Evolutionary conservation across 2,329 filamentous ascomycete species (phyloP), one percentile per base, ranked within the genome.

Genomic region (Xylaria sp.): DNA sequence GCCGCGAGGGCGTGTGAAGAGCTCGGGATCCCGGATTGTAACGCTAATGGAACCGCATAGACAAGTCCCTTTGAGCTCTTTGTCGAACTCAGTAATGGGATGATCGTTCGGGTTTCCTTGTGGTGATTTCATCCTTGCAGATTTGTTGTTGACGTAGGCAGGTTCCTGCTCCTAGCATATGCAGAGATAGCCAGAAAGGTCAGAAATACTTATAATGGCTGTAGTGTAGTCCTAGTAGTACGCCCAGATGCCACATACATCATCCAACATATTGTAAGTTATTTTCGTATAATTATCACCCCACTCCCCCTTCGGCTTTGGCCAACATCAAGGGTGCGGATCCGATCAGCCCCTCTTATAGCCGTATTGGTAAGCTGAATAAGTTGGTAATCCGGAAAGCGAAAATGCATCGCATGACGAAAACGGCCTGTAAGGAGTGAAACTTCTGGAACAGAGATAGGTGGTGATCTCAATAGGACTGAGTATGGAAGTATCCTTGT

Each of bases 41-140:
- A 65, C 60, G 12, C 46, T 43, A 21, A 65, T 59, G 25, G 63
- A 58, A 19, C 63, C 63, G 51, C 63, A 65, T 3, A 65, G 60
- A 28, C 63, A 65, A n/a, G 43, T 51, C 2, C 63, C 63, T 5
- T 35, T 61, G 37, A 64, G 54, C 8, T 47, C 58, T 2, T 61
- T 21, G 12, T 57, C 58, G 14, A 64, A 64, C 5, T 61, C 52
- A 9, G 62, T 21, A 31, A 56, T 14, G 5, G 62, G 49, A 31
- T 64, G 61, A 21, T 52, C 57, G 35, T 61, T 64, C 2, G 59
- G 42, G 67, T 71, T 49, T 66, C 67, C 31, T 46, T 59, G 42
- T 14, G 50, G 60, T 19, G 60, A 33, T 25, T 59, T 59, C 60
- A 63, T 63, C n/a, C 15, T 55, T 38, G 28, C 17, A 7, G n/a